Evolutionary conservation across 1,284 basidiomycete species (phyloP), one percentile per base, ranked within the genome.

Genomic region (Quambalaria eucalypti): DNA sequence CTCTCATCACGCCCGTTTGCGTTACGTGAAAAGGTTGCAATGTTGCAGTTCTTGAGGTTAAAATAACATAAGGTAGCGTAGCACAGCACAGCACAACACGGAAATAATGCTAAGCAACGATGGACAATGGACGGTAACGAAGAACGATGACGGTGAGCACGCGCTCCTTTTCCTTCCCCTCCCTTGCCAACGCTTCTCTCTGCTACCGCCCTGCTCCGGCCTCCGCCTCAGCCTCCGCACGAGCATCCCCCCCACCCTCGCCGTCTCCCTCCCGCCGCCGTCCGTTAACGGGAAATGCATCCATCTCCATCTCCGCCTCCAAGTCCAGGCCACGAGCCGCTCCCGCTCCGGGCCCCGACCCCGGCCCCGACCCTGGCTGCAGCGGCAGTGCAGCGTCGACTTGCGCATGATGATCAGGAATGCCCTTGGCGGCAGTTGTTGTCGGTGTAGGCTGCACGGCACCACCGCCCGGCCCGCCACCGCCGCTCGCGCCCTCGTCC

Each of bases 261-360:
- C 36, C 21, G 14, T 7, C 42, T 12, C 21, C 21, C 42, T 46
- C n/a, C 21, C 25, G 16, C 42, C 12, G 25, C 21, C 42, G n/a
- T 14, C 42, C 42, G 25, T 26, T 26, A 5, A 46, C 42, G 25
- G 42, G 42, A 6, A 46, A 26, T 12, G 42, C 42, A 26, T 46
- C 42, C 42, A 46, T 4, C 42, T 46, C 42, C 7, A 26, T 46
- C 42, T 46, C 42, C n/a, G n/a, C n/a, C n/a, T n/a, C n/a, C n/a
- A n/a, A n/a, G n/a, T n/a, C n/a, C n/a, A n/a, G n/a, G n/a, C n/a
- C n/a, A n/a, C n/a, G n/a, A n/a, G n/a, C n/a, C n/a, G n/a, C n/a
- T n/a, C n/a, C n/a, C n/a, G n/a, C n/a, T n/a, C n/a, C n/a, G n/a
- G n/a, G n/a, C n/a, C n/a, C n/a, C n/a, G n/a, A n/a, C n/a, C n/a